Evolutionary conservation across 225 moss, liverwort and hornwort genomes (phyloP), one percentile per base, ranked within the genome.

Genomic region (Ulota crispa): DNA sequence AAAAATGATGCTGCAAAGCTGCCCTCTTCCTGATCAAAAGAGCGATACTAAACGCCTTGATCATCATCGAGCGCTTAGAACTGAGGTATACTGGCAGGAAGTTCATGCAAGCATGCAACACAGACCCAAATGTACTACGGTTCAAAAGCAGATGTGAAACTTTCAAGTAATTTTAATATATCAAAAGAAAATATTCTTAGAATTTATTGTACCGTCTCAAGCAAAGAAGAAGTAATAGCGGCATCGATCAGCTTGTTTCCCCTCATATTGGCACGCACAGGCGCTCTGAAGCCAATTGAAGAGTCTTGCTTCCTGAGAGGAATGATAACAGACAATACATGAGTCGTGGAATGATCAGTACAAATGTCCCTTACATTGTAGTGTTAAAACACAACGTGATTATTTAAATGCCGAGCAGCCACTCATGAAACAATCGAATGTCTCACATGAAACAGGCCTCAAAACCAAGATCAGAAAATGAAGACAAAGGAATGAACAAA

Each of bases 251-350:
- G 79, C 81, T 80, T 95, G 73, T 92, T 92, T 50, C 84, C 88
- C 82, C 94, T 93, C 91, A 94, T 88, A 79, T 85, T 95, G 62
- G 94, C 92, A 81, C 94, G 94, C 55, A 95, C 92, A 78, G 91
- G 93, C 80, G 95, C 90, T 86, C 90, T 91, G 79, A 95, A 95
- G 63, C 95, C 95, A 75, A 95, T 95, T 62, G 95, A 95, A 76
- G 94, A 92, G 79, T 94, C 94, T 92, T 83, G 83, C 59, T 80
- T 83, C 80, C 83, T 86, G 41, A 80, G 43, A 68, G 34, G 75
- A 56, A 56, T 11, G 32, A 27, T 41, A 54, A 55, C 15, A 64
- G 31, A 68, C 50, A 42, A 43, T 9, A 72, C 18, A 26, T 74
- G 15, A 72, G 30, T 37, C 37, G 73, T 73, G 39, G 37, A 52